Conservation (phyloP, 106 monocot genomes). For the Apostasia shenzhenica region DNA sequence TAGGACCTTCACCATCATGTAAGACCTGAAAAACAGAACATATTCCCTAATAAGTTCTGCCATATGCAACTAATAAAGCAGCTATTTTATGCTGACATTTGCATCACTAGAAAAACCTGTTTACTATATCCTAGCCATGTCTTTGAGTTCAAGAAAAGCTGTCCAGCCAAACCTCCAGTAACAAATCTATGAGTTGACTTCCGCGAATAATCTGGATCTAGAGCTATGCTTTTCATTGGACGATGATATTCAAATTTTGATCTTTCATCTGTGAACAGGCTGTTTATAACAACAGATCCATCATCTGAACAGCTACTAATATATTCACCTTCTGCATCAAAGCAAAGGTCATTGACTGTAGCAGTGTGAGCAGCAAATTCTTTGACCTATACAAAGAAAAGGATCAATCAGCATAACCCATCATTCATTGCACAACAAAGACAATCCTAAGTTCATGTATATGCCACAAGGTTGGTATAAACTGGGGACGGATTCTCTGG, state of each 20-base stretch:
- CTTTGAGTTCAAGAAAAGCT: conserved; percentile 75
- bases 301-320: conserved; percentile 98
- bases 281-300: conserved; percentile 75
- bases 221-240: conserved; percentile 92
- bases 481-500: too few relatives aligned
- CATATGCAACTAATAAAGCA: not conserved
- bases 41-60: conserved; percentile 2
- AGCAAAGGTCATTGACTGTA: conserved; percentile 89
- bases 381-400: conserved; percentile 56
- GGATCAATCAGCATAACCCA: not conserved
- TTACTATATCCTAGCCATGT: conserved; percentile 77
- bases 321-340: conserved; percentile 91
- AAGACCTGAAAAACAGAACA: conserved; percentile 44
- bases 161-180: conserved; percentile 91
- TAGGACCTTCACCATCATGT: conserved; percentile 96
- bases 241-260: conserved; percentile 90
- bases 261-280: conserved; percentile 85
- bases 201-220: conserved; percentile 76
- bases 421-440: too few relatives aligned
- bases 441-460: too few relatives aligned
- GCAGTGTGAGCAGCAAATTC: conserved; percentile 84
- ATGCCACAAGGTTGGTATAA: too few relatives aligned
- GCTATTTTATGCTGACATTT: not conserved
- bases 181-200: conserved; percentile 73
- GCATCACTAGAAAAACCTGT: conserved; percentile 43